Conservation (phyloP, 1,139 yeast species). For the Kodamaea fungicola region DNA sequence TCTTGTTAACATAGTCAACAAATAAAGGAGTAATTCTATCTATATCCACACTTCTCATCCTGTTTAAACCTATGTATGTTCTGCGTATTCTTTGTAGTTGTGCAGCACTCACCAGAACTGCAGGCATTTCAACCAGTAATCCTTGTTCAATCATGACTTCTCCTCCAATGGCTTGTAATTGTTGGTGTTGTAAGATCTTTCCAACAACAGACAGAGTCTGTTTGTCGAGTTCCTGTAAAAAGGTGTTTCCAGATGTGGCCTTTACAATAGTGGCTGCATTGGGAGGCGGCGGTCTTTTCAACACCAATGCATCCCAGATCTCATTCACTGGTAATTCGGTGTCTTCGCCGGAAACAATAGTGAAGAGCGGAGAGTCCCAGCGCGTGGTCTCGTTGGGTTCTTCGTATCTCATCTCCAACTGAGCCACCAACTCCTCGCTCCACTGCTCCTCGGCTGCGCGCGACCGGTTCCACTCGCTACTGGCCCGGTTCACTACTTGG, state of each 20-base stretch:
- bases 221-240: conserved; percentile 74
- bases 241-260: conserved; percentile 70
- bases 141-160: conserved; percentile 37
- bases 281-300: conserved; percentile 63
- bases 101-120: conserved; percentile 61
- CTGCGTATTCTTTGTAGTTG: conserved; percentile 82
- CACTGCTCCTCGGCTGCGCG: conserved; percentile 39
- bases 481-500: conserved; percentile 69
- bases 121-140: conserved; percentile 59
- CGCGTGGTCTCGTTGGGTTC: conserved; percentile 85
- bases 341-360: conserved; percentile 54
- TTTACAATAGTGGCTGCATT: conserved; percentile 74
- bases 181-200: conserved; percentile 59
- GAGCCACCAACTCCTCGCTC: conserved; percentile 66
- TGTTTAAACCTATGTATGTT: conserved; percentile 73
- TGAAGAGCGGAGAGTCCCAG: conserved; percentile 93
- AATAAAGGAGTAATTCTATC: conserved; percentile 68
- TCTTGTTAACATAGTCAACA: conserved; percentile 66
- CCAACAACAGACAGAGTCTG: conserved; percentile 63
- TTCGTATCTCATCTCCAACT: conserved; percentile 80
- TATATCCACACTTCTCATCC: conserved; percentile 68
- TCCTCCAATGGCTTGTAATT: conserved; percentile 54
- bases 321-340: conserved; percentile 58
- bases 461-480: conserved; percentile 54
- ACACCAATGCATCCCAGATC: conserved; percentile 68